Percentiles rank a stretch among this genome's conserved stretches.
Evolutionary conservation across 2,329 filamentous ascomycete species (phyloP).

Genomic region (Sclerotinia trifoliorum): DNA sequence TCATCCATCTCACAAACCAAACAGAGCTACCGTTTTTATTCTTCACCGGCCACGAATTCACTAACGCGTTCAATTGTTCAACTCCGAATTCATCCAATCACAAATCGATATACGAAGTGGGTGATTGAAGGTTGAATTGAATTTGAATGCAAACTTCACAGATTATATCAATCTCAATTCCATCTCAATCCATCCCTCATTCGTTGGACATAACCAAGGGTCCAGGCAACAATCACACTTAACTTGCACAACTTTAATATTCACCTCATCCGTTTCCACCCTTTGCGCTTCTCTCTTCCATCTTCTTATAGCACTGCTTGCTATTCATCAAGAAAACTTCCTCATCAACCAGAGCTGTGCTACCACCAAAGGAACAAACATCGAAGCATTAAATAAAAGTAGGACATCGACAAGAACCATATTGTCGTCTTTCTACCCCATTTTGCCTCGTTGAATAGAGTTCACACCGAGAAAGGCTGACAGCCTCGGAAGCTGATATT

Average conservation of each 20-base stretch:
- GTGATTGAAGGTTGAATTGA: neutral
- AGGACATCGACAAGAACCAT: neutral
- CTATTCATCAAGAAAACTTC: neutral
- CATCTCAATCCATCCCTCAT: neutral
- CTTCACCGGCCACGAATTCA: constrained; percentile 2
- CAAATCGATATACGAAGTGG: neutral
- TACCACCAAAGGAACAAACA: neutral
- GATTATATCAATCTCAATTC: neutral
- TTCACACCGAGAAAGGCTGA: neutral
- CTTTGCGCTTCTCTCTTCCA: constrained; percentile 5
- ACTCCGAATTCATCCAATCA: neutral
- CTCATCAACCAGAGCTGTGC: neutral
- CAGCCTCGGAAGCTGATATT: constrained; percentile 8
- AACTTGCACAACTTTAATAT: neutral
- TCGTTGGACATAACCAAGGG: neutral
- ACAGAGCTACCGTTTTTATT: neutral
- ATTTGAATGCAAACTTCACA: neutral
- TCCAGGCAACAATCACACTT: constrained; percentile 16
- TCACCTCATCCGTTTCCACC: constrained; percentile 1
- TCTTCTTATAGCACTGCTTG: neutral
- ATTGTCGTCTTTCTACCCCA: neutral
- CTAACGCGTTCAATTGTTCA: constrained; percentile 1
- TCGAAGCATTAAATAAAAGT: neutral
- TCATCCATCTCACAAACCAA: neutral
- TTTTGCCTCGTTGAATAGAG: neutral